These are phyloP conservation scores for Coprinopsis sp. DNA, from an alignment of 768 basidiomycete genomes.

Conservation along the genomic window DNA sequence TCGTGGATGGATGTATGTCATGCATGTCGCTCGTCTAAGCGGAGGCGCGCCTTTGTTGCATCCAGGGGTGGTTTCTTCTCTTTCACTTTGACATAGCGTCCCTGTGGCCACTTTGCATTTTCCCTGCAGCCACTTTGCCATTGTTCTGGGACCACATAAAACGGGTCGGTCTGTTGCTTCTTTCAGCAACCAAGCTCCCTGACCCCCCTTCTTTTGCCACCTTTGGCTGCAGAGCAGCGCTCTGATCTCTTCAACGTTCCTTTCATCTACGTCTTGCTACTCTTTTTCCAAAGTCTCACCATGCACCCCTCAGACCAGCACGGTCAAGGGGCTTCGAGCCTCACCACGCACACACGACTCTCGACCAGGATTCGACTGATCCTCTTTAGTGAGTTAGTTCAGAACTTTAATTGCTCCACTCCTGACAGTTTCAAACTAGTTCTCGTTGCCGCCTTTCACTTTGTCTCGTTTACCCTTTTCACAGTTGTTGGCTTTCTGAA, in stretches of 20 bases:
- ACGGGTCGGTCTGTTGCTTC: too few relatives aligned
- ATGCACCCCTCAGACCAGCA: too few relatives aligned
- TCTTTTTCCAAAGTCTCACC: too few relatives aligned
- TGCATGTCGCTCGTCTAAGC: neutral
- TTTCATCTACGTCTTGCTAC: neutral
- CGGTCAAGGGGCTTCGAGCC: too few relatives aligned
- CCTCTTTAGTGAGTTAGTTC: neutral
- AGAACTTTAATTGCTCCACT: neutral
- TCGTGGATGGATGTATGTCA: neutral
- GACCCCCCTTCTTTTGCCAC: neutral
- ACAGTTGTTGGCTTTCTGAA: slow-evolving; percentile 5
- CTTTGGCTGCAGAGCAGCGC: neutral
- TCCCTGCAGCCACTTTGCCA: neutral
- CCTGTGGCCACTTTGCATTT: neutral
- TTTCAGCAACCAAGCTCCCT: too few relatives aligned
- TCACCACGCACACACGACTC: neutral
- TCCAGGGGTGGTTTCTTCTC: neutral
- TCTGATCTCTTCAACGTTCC: neutral
- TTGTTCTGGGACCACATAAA: too few relatives aligned
- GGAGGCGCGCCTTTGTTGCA: neutral
- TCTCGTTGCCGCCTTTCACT: slow-evolving; percentile 7
- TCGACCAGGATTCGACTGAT: neutral
- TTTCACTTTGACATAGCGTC: neutral
- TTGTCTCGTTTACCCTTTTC: slow-evolving; percentile 10
- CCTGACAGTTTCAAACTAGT: neutral